Evolutionary conservation across 495 filamentous ascomycete genomes (phyloP).

Genomic region (Delitschia confertaspora): DNA sequence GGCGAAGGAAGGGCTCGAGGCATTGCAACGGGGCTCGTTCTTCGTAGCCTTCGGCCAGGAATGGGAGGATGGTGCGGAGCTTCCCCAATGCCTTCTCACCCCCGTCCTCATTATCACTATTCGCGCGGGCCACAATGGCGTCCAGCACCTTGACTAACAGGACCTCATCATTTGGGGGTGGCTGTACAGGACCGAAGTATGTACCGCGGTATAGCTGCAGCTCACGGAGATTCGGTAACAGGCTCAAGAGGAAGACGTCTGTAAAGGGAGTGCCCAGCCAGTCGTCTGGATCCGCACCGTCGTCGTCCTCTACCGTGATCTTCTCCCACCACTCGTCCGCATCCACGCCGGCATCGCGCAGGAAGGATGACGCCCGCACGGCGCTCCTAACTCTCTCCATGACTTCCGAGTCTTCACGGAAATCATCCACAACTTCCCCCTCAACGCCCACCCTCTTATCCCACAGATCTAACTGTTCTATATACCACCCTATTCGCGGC

Average conservation of each 20-base stretch:
- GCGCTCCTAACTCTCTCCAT: slow-evolving; percentile 1
- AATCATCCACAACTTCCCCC: background rate
- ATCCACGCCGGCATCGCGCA: background rate
- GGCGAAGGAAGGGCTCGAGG: slow-evolving; percentile 8
- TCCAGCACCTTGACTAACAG: background rate
- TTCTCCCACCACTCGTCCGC: slow-evolving; percentile 6
- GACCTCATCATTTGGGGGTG: background rate
- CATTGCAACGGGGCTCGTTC: slow-evolving; percentile 1
- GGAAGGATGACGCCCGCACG: background rate
- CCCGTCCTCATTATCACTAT: background rate
- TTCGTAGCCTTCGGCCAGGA: slow-evolving; percentile 4
- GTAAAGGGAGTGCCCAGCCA: background rate
- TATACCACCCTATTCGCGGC: slow-evolving; percentile 8
- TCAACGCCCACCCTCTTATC: background rate
- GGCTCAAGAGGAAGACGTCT: slow-evolving; percentile 1
- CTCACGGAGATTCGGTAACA: slow-evolving; percentile 8
- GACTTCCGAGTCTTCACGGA: background rate
- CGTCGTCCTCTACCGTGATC: background rate
- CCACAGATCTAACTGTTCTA: slow-evolving; percentile 5
- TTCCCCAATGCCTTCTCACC: background rate
- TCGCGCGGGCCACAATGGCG: background rate
- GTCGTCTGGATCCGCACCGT: background rate
- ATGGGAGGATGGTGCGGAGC: slow-evolving; percentile 14
- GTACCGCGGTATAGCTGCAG: too few species aligned
- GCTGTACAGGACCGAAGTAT: too few species aligned